Percentiles rank a stretch among this genome's conserved stretches.
Conservation (phyloP, 805 yeast species). For the Hanseniaspora valbyensis region DNA sequence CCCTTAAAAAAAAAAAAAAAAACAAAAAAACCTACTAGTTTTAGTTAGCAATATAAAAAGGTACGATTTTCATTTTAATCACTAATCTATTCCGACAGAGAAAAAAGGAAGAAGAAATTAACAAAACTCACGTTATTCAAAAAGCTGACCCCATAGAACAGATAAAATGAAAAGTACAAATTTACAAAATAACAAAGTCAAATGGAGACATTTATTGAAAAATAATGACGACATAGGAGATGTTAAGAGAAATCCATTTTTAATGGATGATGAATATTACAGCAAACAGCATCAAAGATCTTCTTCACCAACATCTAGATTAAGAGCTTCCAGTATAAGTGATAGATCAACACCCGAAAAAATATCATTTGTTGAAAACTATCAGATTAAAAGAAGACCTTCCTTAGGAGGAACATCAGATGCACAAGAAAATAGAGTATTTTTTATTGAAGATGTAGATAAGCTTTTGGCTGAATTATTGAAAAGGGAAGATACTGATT, state of each 20-base stretch:
- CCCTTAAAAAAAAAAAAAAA: too few species aligned
- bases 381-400: constrained; percentile 37
- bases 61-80: too few species aligned
- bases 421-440: constrained; percentile 32
- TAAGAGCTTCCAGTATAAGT: constrained; percentile 13
- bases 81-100: too few species aligned
- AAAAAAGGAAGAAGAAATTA: too few species aligned
- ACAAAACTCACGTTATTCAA: neutral
- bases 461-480: constrained; percentile 58
- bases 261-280: constrained; percentile 13
- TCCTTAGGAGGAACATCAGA: constrained; percentile 41
- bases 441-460: constrained; percentile 66
- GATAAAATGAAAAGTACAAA: neutral
- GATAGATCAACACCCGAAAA: constrained; percentile 11
- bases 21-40: too few species aligned
- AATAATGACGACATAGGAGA: neutral
- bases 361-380: constrained; percentile 13
- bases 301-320: constrained; percentile 14
- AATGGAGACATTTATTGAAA: neutral
- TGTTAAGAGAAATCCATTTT: constrained; percentile 6
- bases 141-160: neutral
- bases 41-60: too few species aligned
- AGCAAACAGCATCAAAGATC: constrained; percentile 13
- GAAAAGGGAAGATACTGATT: constrained; percentile 73
- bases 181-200: neutral